phyloP scores from a whole-genome alignment of 345 rosid species.

The Theobroma cacao region DNA sequence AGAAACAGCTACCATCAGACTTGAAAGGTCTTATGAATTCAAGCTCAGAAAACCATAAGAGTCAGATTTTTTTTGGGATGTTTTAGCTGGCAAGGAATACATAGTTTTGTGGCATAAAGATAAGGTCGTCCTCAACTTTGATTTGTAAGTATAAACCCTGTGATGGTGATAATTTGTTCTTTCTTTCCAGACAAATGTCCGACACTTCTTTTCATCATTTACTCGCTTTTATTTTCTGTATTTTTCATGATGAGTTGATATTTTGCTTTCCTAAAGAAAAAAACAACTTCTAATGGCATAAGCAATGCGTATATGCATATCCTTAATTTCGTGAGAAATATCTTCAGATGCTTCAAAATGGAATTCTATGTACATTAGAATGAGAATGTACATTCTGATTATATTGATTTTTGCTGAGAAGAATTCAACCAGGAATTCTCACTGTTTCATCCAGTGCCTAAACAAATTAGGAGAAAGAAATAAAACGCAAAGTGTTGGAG shows the following conservation, averaged over 20 bases:
- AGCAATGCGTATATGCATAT: no score
- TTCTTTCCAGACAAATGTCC: not conserved
- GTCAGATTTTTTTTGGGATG: not conserved
- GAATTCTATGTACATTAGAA: no score
- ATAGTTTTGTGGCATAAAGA: no score
- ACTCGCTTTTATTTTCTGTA: not conserved
- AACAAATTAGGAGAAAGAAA: no score
- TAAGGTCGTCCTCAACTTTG: not conserved
- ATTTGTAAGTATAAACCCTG: not conserved
- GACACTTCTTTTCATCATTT: not conserved
- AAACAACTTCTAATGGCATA: not conserved
- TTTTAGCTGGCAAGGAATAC: not conserved
- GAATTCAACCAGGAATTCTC: no score
- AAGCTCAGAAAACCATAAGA: not conserved
- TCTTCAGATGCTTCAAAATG: no score
- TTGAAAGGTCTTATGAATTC: not conserved
- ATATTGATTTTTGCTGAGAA: no score
- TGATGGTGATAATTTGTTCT: not conserved
- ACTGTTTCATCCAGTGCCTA: no score
- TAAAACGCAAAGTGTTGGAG: no score
- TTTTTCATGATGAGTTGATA: not conserved
- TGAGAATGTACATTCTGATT: no score
- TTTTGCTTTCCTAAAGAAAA: not conserved
- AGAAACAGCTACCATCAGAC: not conserved
- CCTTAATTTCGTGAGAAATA: no score